A percentile compares a stretch with the other conserved stretches of the same genome.
phyloP scores from a whole-genome alignment of 2,329 filamentous ascomycete genomes.

The Colletotrichum sp. region DNA sequence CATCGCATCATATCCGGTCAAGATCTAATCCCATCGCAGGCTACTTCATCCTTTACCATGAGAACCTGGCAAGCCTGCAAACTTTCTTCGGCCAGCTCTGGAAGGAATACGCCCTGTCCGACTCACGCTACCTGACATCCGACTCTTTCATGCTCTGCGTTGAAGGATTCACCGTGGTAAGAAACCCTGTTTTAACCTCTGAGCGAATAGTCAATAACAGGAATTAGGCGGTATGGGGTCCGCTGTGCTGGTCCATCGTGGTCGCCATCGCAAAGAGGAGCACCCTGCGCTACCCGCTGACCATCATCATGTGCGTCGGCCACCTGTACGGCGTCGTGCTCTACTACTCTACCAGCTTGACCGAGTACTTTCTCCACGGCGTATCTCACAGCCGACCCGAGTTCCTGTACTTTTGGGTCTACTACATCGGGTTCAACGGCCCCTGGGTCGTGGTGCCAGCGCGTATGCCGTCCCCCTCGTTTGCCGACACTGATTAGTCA shows the following conservation, averaged over 20 bases:
- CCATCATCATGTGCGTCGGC: conserved; percentile 55
- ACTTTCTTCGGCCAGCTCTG: conserved; percentile 83
- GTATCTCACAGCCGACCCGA: conserved; percentile 63
- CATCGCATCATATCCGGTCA: background rate
- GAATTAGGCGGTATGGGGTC: conserved; percentile 59
- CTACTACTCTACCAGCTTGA: conserved; percentile 64
- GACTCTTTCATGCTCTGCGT: conserved; percentile 88
- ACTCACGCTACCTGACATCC: conserved; percentile 84
- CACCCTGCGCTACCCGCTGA: conserved; percentile 54
- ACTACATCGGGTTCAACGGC: conserved; percentile 65
- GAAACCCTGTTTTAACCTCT: conserved; percentile 26
- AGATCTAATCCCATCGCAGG: conserved; percentile 41
- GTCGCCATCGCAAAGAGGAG: conserved; percentile 47
- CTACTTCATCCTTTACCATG: conserved; percentile 78
- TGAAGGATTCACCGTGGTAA: conserved; percentile 80
- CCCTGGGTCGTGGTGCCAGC: conserved; percentile 64
- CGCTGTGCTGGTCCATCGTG: conserved; percentile 57
- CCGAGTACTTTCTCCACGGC: conserved; percentile 49
- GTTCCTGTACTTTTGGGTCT: conserved; percentile 66
- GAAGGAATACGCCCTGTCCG: conserved; percentile 90
- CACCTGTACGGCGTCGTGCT: conserved; percentile 67
- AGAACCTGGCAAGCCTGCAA: conserved; percentile 68
- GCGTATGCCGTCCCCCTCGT: conserved; percentile 40
- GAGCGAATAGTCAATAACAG: background rate
- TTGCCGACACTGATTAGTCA: accelerated